Evolutionary conservation across 129 eudicot genomes (phyloP).

Genomic region (Ambrosia artemisiifolia): DNA sequence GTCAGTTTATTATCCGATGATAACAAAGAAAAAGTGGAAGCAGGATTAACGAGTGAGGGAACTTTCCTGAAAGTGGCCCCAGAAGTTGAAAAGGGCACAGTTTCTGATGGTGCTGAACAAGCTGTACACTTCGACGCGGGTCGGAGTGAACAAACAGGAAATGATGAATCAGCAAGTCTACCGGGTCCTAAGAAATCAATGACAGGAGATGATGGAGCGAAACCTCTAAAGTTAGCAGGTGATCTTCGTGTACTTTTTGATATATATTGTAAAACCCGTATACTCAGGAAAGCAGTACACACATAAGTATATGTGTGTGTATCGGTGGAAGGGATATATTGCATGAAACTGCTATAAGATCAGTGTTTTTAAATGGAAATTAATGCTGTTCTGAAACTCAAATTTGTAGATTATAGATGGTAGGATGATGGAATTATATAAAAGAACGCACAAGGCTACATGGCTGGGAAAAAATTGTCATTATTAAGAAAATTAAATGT

Average conservation of each 20-base stretch:
- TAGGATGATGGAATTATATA: background rate
- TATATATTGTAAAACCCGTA: background rate
- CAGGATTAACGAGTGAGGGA: conserved; percentile 22
- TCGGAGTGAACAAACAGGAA: conserved; percentile 29
- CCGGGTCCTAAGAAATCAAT: conserved; percentile 28
- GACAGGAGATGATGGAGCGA: conserved; percentile 20
- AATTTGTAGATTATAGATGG: background rate
- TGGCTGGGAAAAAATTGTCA: background rate
- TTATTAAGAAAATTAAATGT: background rate
- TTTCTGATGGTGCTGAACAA: conserved; percentile 18
- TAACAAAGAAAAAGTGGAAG: conserved; percentile 31
- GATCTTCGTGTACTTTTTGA: background rate
- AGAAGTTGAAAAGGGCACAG: conserved; percentile 27
- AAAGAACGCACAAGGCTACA: background rate
- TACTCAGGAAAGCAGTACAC: background rate
- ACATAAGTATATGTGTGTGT: background rate
- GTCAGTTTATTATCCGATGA: conserved; percentile 16
- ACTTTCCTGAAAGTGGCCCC: conserved; percentile 17
- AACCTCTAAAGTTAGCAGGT: conserved; percentile 47
- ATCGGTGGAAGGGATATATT: background rate
- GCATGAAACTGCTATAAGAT: background rate
- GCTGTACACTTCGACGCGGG: conserved; percentile 20
- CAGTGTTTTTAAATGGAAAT: background rate
- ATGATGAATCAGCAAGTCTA: conserved; percentile 9
- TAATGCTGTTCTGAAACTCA: background rate